Evolutionary conservation across 768 basidiomycete species (phyloP).

Genomic region (Termitomyces sp.): DNA sequence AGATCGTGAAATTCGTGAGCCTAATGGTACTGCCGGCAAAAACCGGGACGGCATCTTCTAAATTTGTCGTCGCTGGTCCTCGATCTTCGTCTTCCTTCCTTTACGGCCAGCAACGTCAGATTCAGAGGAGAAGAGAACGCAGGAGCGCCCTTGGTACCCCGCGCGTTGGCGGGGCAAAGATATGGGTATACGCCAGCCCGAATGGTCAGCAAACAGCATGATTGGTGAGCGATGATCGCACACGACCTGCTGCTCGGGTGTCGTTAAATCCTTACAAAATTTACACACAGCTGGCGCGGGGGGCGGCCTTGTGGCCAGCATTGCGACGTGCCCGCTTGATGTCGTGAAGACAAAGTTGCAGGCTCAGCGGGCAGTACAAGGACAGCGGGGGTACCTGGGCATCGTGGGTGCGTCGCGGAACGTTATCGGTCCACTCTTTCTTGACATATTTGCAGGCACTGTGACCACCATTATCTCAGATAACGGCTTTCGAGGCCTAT

Average conservation of each 20-base stretch:
- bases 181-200: slow-evolving; percentile 57
- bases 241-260: slow-evolving; percentile 5
- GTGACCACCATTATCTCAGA: slow-evolving; percentile 42
- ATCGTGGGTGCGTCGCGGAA: slow-evolving; percentile 54
- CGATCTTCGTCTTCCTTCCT: not conserved
- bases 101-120: slow-evolving; percentile 6
- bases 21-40: slow-evolving; percentile 5
- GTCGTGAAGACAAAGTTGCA: slow-evolving; percentile 97
- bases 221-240: slow-evolving; percentile 50
- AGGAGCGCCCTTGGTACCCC: slow-evolving; percentile 28
- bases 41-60: slow-evolving; percentile 13
- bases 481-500: slow-evolving; percentile 86
- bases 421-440: slow-evolving; percentile 7
- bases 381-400: slow-evolving; percentile 73
- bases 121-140: slow-evolving; percentile 11
- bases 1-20: too few species aligned
- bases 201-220: slow-evolving; percentile 79
- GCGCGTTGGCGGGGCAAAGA: slow-evolving; percentile 63
- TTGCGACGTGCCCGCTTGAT: slow-evolving; percentile 96
- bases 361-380: slow-evolving; percentile 76
- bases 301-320: slow-evolving; percentile 87
- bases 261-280: slow-evolving; percentile 10
- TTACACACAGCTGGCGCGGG: slow-evolving; percentile 78
- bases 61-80: not conserved
- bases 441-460: slow-evolving; percentile 28